Percentiles rank a stretch among this genome's conserved stretches.
These are phyloP conservation scores for Canna indica DNA, from an alignment of 176 grass and related monocot genomes.

Conservation along the genomic window DNA sequence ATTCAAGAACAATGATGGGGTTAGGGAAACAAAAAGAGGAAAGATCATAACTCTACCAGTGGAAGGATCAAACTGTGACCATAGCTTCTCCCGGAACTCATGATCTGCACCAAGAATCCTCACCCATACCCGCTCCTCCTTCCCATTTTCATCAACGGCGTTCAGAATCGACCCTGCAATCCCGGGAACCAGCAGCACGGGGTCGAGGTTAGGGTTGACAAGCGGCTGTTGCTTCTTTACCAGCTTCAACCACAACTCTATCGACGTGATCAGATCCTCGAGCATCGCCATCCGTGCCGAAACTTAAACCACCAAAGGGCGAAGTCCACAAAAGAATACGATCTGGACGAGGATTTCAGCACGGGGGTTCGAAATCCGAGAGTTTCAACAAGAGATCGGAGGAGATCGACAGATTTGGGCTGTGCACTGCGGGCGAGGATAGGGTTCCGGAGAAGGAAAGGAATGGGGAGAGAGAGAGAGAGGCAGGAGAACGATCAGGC, in stretches of 20 bases:
- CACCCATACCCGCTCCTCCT: conserved; percentile 78
- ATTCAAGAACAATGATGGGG: no score
- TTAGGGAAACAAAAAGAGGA: not conserved
- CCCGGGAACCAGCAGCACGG: conserved; percentile 75
- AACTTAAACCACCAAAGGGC: not conserved
- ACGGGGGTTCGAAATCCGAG: not conserved
- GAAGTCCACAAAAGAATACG: not conserved
- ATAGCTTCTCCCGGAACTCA: conserved; percentile 69
- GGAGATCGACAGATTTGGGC: no score
- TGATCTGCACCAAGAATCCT: conserved; percentile 74
- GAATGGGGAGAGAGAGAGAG: not conserved
- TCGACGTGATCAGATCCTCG: conserved; percentile 70
- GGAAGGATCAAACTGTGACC: conserved; percentile 75
- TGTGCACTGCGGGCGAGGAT: not conserved
- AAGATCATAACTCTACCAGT: conserved; percentile 31
- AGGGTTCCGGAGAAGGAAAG: not conserved
- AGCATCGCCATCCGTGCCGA: conserved; percentile 36
- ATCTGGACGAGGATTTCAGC: not conserved
- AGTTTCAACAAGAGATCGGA: not conserved
- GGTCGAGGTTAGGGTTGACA: conserved; percentile 59
- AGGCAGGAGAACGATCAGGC: not conserved
- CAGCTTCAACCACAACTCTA: conserved; percentile 66
- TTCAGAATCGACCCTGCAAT: conserved; percentile 73
- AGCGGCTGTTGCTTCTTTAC: conserved; percentile 44
- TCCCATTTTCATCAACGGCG: conserved; percentile 59